Base-by-base conservation (phyloP, 768 basidiomycete species). In the Lactarius trivialis region DNA sequence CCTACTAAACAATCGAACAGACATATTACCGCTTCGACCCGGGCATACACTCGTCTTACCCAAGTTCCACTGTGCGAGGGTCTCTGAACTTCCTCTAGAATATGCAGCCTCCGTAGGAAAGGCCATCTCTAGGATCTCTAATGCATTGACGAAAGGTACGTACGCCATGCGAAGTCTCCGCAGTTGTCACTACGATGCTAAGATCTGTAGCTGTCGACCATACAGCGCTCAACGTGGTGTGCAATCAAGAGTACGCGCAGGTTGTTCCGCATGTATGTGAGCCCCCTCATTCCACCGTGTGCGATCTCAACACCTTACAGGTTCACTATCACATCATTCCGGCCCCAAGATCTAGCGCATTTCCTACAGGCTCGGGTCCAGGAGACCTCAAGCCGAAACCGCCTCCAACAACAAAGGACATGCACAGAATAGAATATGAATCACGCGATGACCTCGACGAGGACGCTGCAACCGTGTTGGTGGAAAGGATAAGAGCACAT, bases 211-310 rank as follows among this genome's bases (percentile, higher is more conserved):
- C 82, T 1, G 66, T 88, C 28, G 76, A 81, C 12, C 85, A 88
- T 66, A 85, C 85, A 17, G 86, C 77, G 7, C 75, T 90, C 52
- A 90, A 89, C 69, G 81, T 90, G 7, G 88, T 89, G 4, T 88
- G 87, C 68, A 89, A 89, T 69, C 88, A 90, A 69, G 88, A 89
- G 71, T 90, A 90, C 67, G 88, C 88, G 0, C 88, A 90, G 69
- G 85, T 85, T 4, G 86, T 90, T 7, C 84, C 83, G n/a, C 88
- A 90, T 74, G 88, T 88, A 64, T 61, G 82, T 69, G 21, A 3
- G 19, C 11, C 7, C 11, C 53, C 30, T 26, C 43, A 50, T 56
- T 36, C 52, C 57, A 7, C 43, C 3, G 11, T n/a, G 48, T n/a
- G 5, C 15, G 8, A 48, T 5, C 50, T 58, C 55, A 54, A 24